Evolutionary conservation across 257 asterid genomes (phyloP).

Genomic region (Striga asiatica): DNA sequence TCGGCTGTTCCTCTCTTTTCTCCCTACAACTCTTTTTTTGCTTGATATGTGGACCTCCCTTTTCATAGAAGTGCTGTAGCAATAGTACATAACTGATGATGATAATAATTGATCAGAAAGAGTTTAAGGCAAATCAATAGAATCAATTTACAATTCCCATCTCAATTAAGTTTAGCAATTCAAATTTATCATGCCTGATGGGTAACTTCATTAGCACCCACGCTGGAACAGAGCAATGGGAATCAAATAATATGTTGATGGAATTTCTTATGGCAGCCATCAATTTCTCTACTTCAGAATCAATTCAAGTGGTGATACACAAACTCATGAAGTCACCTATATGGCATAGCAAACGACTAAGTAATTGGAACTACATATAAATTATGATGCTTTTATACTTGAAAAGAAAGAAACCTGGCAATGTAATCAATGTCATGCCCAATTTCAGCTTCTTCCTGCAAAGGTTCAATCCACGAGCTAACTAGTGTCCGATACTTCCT

Average conservation of each 20-base stretch:
- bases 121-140: neutral
- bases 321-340: neutral
- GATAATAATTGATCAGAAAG: neutral
- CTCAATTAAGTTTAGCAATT: neutral
- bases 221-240: neutral
- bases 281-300: neutral
- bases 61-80: neutral
- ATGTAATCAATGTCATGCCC: slow-evolving; percentile 92
- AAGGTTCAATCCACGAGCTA: slow-evolving; percentile 99
- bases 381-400: slow-evolving; percentile 16
- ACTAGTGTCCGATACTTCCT: slow-evolving; percentile 88
- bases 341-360: too few species aligned
- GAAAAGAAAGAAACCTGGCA: slow-evolving; percentile 50
- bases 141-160: neutral
- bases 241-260: neutral
- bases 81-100: neutral
- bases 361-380: too few species aligned
- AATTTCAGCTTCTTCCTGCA: slow-evolving; percentile 98
- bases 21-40: neutral
- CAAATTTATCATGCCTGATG: neutral
- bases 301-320: neutral
- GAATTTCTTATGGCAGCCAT: neutral
- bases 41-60: neutral
- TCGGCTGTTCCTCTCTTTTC: neutral
- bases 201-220: neutral